Evolutionary conservation across 2,329 filamentous ascomycete genomes (phyloP).

Genomic region (Cadophora malorum): DNA sequence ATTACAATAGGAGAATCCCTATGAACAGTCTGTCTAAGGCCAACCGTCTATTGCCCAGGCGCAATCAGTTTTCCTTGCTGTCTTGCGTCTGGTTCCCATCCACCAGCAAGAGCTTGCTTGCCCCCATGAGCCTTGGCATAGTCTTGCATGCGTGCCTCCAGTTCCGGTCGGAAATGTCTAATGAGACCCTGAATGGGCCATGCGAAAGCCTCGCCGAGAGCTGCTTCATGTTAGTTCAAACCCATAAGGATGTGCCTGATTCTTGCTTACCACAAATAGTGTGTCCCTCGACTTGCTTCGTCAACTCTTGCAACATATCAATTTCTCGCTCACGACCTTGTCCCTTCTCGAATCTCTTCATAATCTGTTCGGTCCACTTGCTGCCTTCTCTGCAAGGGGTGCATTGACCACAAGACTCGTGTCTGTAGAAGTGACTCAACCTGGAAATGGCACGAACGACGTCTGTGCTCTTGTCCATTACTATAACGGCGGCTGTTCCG

Average conservation of each 20-base stretch:
- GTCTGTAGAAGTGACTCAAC: conserved; percentile 95
- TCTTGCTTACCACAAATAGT: conserved; percentile 85
- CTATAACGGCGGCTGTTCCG: conserved; percentile 95
- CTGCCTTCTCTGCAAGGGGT: conserved; percentile 98
- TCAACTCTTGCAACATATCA: conserved; percentile 98
- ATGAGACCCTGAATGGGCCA: conserved; percentile 99
- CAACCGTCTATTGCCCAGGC: conserved; percentile 79
- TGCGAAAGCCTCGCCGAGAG: conserved; percentile 95
- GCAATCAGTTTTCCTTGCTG: conserved; percentile 84
- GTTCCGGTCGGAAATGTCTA: conserved; percentile 94
- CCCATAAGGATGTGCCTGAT: background rate
- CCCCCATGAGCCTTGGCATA: conserved; percentile 78
- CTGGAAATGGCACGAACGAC: conserved; percentile 93
- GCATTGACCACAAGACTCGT: conserved; percentile 98
- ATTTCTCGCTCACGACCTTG: conserved; percentile 90
- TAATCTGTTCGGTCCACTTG: conserved; percentile 99
- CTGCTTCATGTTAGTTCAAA: conserved; percentile 49
- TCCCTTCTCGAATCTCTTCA: conserved; percentile 93
- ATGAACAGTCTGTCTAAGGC: conserved; percentile 35
- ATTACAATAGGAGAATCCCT: conserved; percentile 41
- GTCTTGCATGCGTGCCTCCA: conserved; percentile 88
- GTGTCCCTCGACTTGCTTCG: conserved; percentile 99
- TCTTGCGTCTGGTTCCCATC: conserved; percentile 79
- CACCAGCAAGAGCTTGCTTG: conserved; percentile 75
- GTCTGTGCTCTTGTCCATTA: conserved; percentile 98